Evolutionary conservation across 139 green algal species (phyloP), one percentile per base, ranked within the genome.

Genomic region (Asterochloris erici): DNA sequence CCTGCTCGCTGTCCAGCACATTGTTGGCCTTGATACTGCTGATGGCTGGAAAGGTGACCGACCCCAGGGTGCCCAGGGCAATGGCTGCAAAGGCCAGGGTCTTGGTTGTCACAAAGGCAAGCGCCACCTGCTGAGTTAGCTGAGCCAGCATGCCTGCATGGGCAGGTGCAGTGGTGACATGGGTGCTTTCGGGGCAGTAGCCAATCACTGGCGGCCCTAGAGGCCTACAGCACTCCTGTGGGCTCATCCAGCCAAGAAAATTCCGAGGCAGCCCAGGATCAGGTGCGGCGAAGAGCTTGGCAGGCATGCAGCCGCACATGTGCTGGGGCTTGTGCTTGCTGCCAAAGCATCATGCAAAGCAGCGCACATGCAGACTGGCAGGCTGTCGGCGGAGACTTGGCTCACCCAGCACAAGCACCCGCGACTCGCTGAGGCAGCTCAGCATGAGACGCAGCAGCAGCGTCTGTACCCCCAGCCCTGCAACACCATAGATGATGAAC

Each of bases 391-490:
- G 6, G 38, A 54, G 38, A 6, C 38, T 54, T 54, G 61, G 63
- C 76, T 75, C 79, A 84, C 88, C 92, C 21, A 74, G 28, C 23
- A 63, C 19, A 69, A 95, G 84, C 79, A 95, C 79, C n/a, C 84
- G 63, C 54, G 78, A 66, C 84, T 94, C 90, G 26, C 90, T 90
- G 74, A 94, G 26, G 63, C 54, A 76, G 61, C 28, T 75, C 24
- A 95, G 84, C 78, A 95, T 70, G 38, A 73, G 28, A 9, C 86
- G 81, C 80, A 95, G 88, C 71, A 95, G 77, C 14, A 92, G 14
- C 9, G 84, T 85, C 83, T 97, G 92, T 19, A 95, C 89, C 16
- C 94, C 12, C 61, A 97, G 86, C 26, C 93, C 91, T 13, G 82
- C 83, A 17, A 78, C 76, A 0, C 93, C 92, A 62, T 89, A 82